Evolutionary conservation across 805 yeast genomes (phyloP).

Genomic region (Candida xiaguanensis): DNA sequence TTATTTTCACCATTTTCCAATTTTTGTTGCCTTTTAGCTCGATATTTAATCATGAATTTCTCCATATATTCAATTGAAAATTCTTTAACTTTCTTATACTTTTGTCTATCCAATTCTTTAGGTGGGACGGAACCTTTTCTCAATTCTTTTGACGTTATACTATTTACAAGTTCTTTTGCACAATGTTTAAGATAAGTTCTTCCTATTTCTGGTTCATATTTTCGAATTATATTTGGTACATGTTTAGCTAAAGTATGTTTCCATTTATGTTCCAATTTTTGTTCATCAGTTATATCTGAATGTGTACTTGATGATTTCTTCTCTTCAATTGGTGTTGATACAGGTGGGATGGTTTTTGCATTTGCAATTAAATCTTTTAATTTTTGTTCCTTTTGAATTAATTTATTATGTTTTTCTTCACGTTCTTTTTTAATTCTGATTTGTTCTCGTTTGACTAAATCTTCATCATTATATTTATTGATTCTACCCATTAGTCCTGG

Average conservation of each 20-base stretch:
- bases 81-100: conserved; percentile 62
- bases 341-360: conserved; percentile 12
- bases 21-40: conserved; percentile 30
- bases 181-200: conserved; percentile 71
- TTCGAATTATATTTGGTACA: conserved; percentile 76
- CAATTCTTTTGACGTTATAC: conserved; percentile 65
- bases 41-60: conserved; percentile 50
- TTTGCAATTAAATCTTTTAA: conserved; percentile 34
- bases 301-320: too few species aligned
- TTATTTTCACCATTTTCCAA: neutral
- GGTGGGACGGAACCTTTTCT: conserved; percentile 50
- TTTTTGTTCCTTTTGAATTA: conserved; percentile 31
- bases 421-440: conserved; percentile 28
- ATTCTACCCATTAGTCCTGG: conserved; percentile 8
- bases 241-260: conserved; percentile 57
- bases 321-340: conserved; percentile 5
- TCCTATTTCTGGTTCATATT: conserved; percentile 63
- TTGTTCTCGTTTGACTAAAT: conserved; percentile 30
- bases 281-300: neutral
- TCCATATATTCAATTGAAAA: conserved; percentile 66
- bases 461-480: conserved; percentile 13
- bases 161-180: conserved; percentile 73
- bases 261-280: conserved; percentile 33
- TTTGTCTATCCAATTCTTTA: conserved; percentile 55
- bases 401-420: conserved; percentile 29